Base-by-base conservation (phyloP, 2,329 filamentous ascomycete species). In the Sphaerulina vaccinii region DNA sequence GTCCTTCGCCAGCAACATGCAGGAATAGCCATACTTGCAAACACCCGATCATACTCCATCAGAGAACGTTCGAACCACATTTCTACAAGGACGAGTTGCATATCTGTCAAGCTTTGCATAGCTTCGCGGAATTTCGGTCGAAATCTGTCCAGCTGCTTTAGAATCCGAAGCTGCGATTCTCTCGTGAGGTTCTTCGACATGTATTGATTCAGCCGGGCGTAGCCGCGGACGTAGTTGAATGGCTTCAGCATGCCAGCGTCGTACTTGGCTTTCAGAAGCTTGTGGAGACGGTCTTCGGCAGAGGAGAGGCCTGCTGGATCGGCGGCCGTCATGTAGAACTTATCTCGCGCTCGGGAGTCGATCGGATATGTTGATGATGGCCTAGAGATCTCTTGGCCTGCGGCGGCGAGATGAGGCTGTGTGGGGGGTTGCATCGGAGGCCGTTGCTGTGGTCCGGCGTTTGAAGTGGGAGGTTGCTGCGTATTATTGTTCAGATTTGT, bases 51-150 rank as follows among this genome's bases (percentile, higher is more conserved):
- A 65, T 97, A 97, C 68, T 97, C 93, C 87, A 97, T 93, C 62
- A 99, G 74, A 58, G 88, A 93, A 65, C 87, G 84, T 71, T 99
- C 93, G 67, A 99, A 97, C 92, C 93, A 97, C 90, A 97, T 96
- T 73, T 99, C 93, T 9, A 97, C 92, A 53, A 91, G 84, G 22
- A 97, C 86, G 21, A 99, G 82, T 71, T 99, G 90, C 69, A 96
- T 88, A 71, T 99, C 93, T 1, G 89, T 96, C 66, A 97, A 76
- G 27, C 80, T 85, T 60, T 97, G 90, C 68, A 95, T 92, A 73
- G 95, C 90, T 71, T 97, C 92, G 56, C 93, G 82, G 66, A 99
- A 99, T 67, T 95, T 96, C 13, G 93, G 93, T 39, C 93, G 81
- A 72, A 99, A 99, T 51, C 88, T 86, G 70, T 96, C 89, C 37